Evolutionary conservation across 1,139 yeast species (phyloP).

Genomic region (Pichia terricola): DNA sequence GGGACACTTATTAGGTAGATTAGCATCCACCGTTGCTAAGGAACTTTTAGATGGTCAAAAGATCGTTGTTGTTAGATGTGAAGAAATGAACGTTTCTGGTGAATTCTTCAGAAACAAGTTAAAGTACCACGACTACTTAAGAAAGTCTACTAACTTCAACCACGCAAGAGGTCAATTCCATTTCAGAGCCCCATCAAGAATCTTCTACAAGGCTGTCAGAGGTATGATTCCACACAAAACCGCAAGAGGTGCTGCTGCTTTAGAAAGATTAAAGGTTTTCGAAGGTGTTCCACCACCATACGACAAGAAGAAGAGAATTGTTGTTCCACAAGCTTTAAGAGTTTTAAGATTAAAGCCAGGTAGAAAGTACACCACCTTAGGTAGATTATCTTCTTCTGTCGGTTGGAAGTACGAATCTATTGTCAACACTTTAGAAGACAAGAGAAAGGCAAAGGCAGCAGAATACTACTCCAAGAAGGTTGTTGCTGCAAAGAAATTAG

Average conservation of each 20-base stretch:
- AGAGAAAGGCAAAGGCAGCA: constrained; percentile 98
- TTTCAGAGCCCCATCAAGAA: constrained; percentile 99
- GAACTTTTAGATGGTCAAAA: constrained; percentile 97
- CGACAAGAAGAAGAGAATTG: constrained; percentile 99
- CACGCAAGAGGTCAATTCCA: constrained; percentile 99
- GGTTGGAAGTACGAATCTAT: constrained; percentile 99
- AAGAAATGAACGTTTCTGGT: constrained; percentile 97
- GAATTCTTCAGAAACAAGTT: constrained; percentile 99
- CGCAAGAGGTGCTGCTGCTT: constrained; percentile 99
- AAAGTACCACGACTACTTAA: constrained; percentile 99
- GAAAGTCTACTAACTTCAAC: constrained; percentile 99
- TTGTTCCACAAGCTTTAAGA: constrained; percentile 99
- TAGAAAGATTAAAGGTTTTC: constrained; percentile 98
- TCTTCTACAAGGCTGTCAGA: constrained; percentile 98
- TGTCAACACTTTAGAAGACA: constrained; percentile 96
- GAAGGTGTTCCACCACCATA: constrained; percentile 99
- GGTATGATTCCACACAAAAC: constrained; percentile 99
- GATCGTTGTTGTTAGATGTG: constrained; percentile 95
- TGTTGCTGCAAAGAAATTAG: constrained; percentile 80
- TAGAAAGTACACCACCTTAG: constrained; percentile 98
- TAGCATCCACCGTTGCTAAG: constrained; percentile 97
- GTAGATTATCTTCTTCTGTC: constrained; percentile 91
- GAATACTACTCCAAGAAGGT: constrained; percentile 98
- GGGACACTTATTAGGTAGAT: constrained; percentile 99
- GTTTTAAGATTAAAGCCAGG: constrained; percentile 99